Base-by-base conservation (phyloP, 192 early-diverging fungal species). In the Coemansia sp. region DNA sequence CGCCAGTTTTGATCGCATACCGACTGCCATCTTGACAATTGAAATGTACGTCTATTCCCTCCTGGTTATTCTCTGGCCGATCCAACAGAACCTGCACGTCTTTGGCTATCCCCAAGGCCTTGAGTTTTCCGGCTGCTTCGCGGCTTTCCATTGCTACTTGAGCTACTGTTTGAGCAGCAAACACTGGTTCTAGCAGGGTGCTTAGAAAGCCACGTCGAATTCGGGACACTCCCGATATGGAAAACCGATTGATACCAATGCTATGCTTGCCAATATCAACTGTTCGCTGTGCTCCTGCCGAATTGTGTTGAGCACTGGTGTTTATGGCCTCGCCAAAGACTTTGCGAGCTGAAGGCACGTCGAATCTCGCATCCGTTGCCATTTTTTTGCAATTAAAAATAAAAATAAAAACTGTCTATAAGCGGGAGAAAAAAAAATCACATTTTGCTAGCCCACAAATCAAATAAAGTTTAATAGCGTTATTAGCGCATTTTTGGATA, bases 1-100 rank as follows among this genome's bases (percentile, higher is more conserved):
- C 92, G 15, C 93, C 94, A 6, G 94, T 97, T 55, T 81, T 83
- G 41, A 92, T 80, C 67, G 77, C 86, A 28, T 94, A 75, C 40
- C 93, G 79, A 28, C 79, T 80, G 37, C 80, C 78, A 55, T 94
- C 90, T 57, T 88, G 81, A 50, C 91, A 82, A 7, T 64, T 66
- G 35, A 96, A 69, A 5, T 85, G 72, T 19, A 96, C 84, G 69
- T 96, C 87, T 5, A 94, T 33, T 5, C 55, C 41, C n/a, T 15
- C 38, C 0, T 56, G 26, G 13, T 12, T 42, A 12, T 62, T 35
- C 0, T 15, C 57, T 5, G 33, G 33, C 9, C 28, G 13, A 45
- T 67, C 71, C 13, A 74, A 20, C 13, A 52, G 45, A 0, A 79
- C 57, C 2, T n/a, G 10, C 0, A 65, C 77, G 2, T 28, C 37